phyloP scores from a whole-genome alignment of 768 basidiomycete species.

The Rhodotorula sphaerocarpa region DNA sequence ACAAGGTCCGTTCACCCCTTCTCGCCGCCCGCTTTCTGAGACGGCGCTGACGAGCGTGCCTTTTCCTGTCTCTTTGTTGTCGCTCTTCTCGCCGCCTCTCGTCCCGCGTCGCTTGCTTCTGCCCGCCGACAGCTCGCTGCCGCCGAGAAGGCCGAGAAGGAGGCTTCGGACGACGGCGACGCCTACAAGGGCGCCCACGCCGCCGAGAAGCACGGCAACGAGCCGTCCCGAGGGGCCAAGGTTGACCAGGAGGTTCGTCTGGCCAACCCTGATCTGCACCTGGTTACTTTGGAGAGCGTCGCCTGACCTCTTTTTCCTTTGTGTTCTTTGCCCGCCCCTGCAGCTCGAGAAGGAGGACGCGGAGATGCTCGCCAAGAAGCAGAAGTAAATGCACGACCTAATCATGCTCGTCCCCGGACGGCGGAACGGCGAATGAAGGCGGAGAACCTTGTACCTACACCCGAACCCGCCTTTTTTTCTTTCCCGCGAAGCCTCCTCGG shows the following conservation, averaged over 20 bases:
- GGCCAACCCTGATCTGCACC: no score
- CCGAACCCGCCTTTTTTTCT: no score
- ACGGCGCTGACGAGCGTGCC: neutral
- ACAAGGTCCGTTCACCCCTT: neutral
- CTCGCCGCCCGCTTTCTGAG: neutral
- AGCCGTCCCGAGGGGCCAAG: conserved; percentile 26
- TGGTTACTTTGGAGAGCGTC: no score
- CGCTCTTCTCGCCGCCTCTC: no score
- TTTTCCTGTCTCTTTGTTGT: neutral
- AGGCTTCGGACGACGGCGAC: neutral
- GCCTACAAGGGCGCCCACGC: conserved; percentile 7
- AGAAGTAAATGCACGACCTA: neutral
- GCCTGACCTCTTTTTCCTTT: no score
- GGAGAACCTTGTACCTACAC: no score
- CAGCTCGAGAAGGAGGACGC: conserved; percentile 12
- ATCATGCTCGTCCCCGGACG: no score
- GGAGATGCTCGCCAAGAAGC: neutral
- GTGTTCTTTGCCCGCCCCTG: no score
- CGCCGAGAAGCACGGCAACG: conserved; percentile 24
- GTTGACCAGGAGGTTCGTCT: conserved; percentile 26
- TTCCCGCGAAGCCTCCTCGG: no score
- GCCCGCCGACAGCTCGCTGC: conserved; percentile 19
- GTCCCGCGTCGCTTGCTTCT: no score
- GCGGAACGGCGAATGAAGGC: no score
- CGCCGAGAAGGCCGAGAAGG: conserved; percentile 10